Evolutionary conservation across 176 grass and related monocot species (phyloP), one percentile per base, ranked within the genome.

Genomic region (Avena insularis): DNA sequence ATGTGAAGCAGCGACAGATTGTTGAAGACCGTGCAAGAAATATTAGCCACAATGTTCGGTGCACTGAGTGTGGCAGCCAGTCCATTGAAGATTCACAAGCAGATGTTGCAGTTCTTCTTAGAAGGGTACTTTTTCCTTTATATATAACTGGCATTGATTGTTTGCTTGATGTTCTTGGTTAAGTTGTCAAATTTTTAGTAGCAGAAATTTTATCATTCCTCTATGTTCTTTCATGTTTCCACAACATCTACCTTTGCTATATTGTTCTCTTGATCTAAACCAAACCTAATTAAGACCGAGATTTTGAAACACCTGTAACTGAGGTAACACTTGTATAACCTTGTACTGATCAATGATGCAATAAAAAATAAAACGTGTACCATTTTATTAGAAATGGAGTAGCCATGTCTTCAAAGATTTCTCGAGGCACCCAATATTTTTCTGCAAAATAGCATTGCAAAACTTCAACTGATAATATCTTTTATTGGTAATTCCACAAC

Each of bases 31-130:
- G 96, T 64, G 93, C 93, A 8, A 98, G 92, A 84, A 93, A 92
- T 71, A 98, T 98, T 55, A 95, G 93, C 89, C 96, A 92, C 71
- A 98, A 98, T 90, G 93, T 98, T 29, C 79, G 96, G 23, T 98
- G 96, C 65, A 98, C 93, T 20, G 96, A 98, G 83, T 96, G 96
- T 84, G 96, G 96, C 19, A 98, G 96, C 73, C 96, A 98, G 62
- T 98, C 96, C 4, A 98, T 98, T 86, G 96, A 98, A 91, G 96
- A 98, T 75, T 98, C 96, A 27, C 92, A 98, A 71, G 96, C 96
- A 55, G 96, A 98, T 90, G 82, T 98, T 74, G 96, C 96, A 29
- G 92, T 96, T 92, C 85, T 98, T 4, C 96, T 98, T 79, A 89
- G 96, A 81, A 98, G 91, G 92, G 96, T 98, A 90, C 45, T 33